Conservation (phyloP, 345 rosid genomes). For the Xanthoceras sorbifolium region DNA sequence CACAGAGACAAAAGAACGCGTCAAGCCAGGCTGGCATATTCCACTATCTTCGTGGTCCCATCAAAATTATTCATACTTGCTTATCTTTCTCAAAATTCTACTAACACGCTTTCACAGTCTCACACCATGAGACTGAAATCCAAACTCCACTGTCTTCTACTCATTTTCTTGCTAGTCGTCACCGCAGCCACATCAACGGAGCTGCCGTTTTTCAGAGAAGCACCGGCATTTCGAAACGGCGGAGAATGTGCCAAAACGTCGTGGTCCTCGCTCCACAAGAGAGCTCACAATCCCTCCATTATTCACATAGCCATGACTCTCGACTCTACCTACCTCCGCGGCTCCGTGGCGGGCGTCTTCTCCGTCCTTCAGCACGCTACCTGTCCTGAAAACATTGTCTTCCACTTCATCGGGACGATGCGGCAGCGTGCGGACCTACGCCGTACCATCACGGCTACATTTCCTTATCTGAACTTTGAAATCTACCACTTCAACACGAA, state of each 20-base stretch:
- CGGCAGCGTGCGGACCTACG: conserved; percentile 54
- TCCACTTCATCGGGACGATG: conserved; percentile 71
- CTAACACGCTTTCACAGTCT: background rate
- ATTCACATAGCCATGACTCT: conserved; percentile 89
- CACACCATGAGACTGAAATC: background rate
- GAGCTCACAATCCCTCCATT: conserved; percentile 33
- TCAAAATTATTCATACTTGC: background rate
- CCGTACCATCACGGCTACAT: conserved; percentile 59
- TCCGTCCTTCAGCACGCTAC: conserved; percentile 85
- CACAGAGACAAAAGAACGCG: conserved; percentile 23
- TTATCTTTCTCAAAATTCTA: background rate
- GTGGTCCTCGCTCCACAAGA: conserved; percentile 33
- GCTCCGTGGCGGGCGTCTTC: conserved; percentile 81
- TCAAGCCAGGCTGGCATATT: conserved; percentile 47
- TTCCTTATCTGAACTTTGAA: conserved; percentile 70
- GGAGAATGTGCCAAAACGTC: conserved; percentile 47
- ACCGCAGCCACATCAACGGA: conserved; percentile 13
- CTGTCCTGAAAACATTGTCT: conserved; percentile 81
- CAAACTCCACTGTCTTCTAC: background rate
- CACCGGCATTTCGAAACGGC: conserved; percentile 79
- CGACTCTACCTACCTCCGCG: conserved; percentile 84
- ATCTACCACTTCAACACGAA: conserved; percentile 72
- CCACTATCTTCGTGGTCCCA: background rate
- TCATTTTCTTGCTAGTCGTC: conserved; percentile 15
- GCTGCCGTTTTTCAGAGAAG: conserved; percentile 58